Conservation (phyloP, 495 filamentous ascomycete species). For the Hypoxylon fragiforme region DNA sequence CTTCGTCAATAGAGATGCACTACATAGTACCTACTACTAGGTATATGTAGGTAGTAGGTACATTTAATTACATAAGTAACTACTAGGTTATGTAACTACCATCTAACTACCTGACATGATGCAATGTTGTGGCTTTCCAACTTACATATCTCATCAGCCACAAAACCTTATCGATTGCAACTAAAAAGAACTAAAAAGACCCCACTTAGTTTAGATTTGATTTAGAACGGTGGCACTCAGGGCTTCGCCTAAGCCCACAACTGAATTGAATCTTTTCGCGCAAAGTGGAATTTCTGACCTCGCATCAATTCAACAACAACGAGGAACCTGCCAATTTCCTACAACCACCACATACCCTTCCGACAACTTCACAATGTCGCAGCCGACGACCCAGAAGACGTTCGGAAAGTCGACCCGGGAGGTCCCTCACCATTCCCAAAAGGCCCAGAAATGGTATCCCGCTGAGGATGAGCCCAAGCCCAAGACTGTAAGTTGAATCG, state of each 20-base stretch:
- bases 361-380: conserved; percentile 66
- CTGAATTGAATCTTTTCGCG: conserved; percentile 42
- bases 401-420: conserved; percentile 96
- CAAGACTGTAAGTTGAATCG: conserved; percentile 78
- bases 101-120: not conserved
- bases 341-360: conserved; percentile 44
- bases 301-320: conserved; percentile 37
- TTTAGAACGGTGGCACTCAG: conserved; percentile 36
- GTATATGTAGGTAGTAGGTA: too few relatives aligned
- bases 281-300: conserved; percentile 40
- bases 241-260: conserved; percentile 45
- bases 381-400: conserved; percentile 77
- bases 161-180: too few relatives aligned
- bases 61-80: not conserved
- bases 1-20: conserved; percentile 40
- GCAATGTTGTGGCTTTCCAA: too few relatives aligned
- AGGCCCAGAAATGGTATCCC: conserved; percentile 99
- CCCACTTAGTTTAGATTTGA: conserved; percentile 14
- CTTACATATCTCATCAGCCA: conserved; percentile 16
- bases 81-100: not conserved
- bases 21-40: too few relatives aligned
- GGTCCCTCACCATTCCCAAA: conserved; percentile 79
- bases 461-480: conserved; percentile 87
- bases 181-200: too few relatives aligned
- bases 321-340: conserved; percentile 34